Base-by-base conservation (phyloP, 768 basidiomycete species). In the Lactifluus volemus region DNA sequence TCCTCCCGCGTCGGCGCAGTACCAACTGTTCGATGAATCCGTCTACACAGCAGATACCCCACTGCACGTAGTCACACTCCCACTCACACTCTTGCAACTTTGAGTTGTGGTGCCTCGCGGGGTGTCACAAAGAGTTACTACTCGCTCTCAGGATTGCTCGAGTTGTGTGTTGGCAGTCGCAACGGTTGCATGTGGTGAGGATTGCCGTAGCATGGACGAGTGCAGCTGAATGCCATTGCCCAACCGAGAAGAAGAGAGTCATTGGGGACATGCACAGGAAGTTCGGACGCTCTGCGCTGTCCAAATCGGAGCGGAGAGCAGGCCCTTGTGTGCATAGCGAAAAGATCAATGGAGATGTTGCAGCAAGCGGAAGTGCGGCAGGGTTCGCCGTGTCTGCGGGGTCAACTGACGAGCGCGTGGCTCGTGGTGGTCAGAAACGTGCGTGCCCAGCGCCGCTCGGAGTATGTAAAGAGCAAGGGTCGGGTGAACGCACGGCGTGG, bases 381-480 rank as follows among this genome's bases (percentile, higher is more conserved):
- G 60, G 25, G 21, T 52, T 57, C 59, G 50, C 42, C 21, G 29
- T 0, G 29, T 45, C 41, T 42, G 38, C 25, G 50, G 49, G 54
- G 55, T 41, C 55, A 49, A 15, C 21, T 42, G 42, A 47, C 49
- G 51, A 38, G 55, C 5, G 9, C 32, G 39, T 53, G 39, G 30
- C 50, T 48, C 45, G 48, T n/a, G 60, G 55, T 64, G 60, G 55
- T 62, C 60, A 51, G 63, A 64, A 64, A 64, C 55, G 50, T 42
- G 41, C 51, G 63, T 44, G 49, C 63, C 1, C 30, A 5, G 50
- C 4, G 55, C 45, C 54, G 54, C 2, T 25, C 42, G 51, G 52
- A 57, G 60, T 63, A 56, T 29, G 60, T 63, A 25, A 63, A 53
- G 60, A 54, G 63, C 63, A 64, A 56, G 63, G 52, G 61, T 21